A percentile compares a stretch with the other conserved stretches of the same genome.
Conservation (phyloP, 2,329 filamentous ascomycete species). For the Boeremia exigua region DNA sequence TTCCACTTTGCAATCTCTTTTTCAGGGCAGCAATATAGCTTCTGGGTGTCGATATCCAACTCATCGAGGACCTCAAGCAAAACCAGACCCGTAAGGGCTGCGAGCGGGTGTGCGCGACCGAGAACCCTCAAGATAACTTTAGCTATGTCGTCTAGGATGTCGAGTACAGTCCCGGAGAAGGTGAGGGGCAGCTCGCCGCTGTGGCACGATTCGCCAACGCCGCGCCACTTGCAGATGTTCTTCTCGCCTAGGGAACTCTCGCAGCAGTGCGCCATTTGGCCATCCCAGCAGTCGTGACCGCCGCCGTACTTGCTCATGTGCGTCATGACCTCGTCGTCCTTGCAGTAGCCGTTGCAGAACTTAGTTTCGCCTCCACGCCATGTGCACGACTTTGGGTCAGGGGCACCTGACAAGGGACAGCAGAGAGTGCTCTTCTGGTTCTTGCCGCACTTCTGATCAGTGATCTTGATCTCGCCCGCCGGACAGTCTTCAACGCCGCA, state of each 20-base stretch:
- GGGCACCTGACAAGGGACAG: not conserved
- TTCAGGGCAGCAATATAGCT: conserved; percentile 3
- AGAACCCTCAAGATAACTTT: not conserved
- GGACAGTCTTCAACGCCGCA: not conserved
- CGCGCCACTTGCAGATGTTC: not conserved
- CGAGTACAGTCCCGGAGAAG: not conserved
- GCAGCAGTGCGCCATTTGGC: not conserved
- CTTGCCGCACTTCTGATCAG: not conserved
- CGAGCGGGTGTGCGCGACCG: not conserved
- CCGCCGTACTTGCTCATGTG: not conserved
- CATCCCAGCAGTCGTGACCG: not conserved
- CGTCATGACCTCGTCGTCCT: not conserved
- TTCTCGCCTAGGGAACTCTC: not conserved
- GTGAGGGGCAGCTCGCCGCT: not conserved
- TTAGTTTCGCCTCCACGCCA: not conserved
- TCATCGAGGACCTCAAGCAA: not conserved
- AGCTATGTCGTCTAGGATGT: not conserved
- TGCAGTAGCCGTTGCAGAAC: not conserved
- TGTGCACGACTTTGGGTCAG: not conserved
- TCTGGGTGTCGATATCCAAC: not conserved
- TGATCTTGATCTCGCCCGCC: not conserved
- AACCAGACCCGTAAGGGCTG: not conserved
- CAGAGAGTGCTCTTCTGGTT: not conserved
- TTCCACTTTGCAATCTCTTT: not conserved
- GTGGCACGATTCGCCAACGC: not conserved